These are phyloP conservation scores for Colletotrichum sp. DNA, from an alignment of 2,329 filamentous ascomycete genomes.

Conservation along the genomic window DNA sequence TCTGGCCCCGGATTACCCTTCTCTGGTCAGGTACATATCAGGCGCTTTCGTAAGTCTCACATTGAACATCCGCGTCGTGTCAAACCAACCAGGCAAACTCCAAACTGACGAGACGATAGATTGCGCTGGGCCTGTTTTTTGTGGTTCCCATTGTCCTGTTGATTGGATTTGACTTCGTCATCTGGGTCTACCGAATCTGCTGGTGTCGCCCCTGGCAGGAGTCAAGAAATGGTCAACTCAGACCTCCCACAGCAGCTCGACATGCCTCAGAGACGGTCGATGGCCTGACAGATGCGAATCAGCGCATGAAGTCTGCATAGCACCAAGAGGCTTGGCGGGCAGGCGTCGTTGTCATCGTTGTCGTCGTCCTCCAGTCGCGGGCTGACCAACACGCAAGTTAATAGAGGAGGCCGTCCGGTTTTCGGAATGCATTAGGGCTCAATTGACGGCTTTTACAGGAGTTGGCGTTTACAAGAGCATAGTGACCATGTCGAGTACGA, in stretches of 20 bases:
- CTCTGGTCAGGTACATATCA: slow-evolving; percentile 41
- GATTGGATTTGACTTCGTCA: slow-evolving; percentile 53
- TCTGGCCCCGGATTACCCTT: slow-evolving; percentile 26
- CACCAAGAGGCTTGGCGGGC: neutral
- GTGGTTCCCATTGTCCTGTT: slow-evolving; percentile 51
- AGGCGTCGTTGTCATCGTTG: neutral
- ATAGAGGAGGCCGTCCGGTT: neutral
- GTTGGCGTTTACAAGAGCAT: neutral
- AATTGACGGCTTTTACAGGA: neutral
- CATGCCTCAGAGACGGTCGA: neutral
- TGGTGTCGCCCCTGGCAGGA: slow-evolving; percentile 20
- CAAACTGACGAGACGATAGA: slow-evolving; percentile 30
- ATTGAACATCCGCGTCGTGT: neutral
- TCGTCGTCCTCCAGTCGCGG: neutral
- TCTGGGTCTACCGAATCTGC: slow-evolving; percentile 57
- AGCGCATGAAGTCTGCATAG: neutral
- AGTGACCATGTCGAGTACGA: neutral
- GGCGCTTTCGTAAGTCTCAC: slow-evolving; percentile 39
- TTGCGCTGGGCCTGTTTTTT: slow-evolving; percentile 49
- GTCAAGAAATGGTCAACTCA: neutral
- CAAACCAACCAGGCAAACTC: neutral
- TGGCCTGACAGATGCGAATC: neutral
- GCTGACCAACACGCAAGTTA: neutral
- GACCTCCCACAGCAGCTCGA: neutral
- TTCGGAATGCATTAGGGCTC: neutral